phyloP scores from a whole-genome alignment of 176 grass and related monocot genomes.

The Eleusine indica region DNA sequence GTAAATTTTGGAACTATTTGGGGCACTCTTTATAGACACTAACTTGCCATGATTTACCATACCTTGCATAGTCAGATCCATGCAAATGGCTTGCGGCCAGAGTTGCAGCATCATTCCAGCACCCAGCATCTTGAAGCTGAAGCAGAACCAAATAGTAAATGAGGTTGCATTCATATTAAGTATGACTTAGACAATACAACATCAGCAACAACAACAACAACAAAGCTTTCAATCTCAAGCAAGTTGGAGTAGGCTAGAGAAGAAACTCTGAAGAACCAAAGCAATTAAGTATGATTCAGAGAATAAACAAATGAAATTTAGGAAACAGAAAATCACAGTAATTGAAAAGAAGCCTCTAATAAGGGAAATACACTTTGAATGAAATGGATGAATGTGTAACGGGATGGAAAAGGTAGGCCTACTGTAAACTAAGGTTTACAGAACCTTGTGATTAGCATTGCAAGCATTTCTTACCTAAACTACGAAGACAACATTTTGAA shows the following conservation, averaged over 20 bases:
- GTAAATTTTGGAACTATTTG: conserved; percentile 23
- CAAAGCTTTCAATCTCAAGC: no score
- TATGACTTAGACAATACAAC: neutral
- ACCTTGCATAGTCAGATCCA: conserved; percentile 99
- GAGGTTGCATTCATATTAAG: conserved; percentile 3
- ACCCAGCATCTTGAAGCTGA: conserved; percentile 99
- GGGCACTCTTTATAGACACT: conserved; percentile 10
- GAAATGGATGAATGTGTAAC: conserved; percentile 8
- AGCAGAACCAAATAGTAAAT: conserved; percentile 36
- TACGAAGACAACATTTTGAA: neutral
- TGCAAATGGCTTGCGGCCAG: conserved; percentile 94
- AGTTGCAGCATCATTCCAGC: conserved; percentile 95
- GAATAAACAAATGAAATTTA: conserved; percentile 24
- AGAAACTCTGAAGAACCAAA: no score
- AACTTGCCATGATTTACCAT: conserved; percentile 17
- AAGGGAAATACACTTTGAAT: conserved; percentile 1
- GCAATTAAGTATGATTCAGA: conserved; percentile 11
- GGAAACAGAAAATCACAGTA: neutral
- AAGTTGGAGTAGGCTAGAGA: no score
- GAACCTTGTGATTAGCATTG: neutral
- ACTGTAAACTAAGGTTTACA: conserved; percentile 4
- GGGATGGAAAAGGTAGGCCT: neutral
- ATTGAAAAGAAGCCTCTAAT: neutral
- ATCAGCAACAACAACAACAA: no score
- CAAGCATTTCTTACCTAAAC: neutral